These are phyloP conservation scores for Ascoidea asiatica DNA, from an alignment of 805 yeast species.

Conservation along the genomic window DNA sequence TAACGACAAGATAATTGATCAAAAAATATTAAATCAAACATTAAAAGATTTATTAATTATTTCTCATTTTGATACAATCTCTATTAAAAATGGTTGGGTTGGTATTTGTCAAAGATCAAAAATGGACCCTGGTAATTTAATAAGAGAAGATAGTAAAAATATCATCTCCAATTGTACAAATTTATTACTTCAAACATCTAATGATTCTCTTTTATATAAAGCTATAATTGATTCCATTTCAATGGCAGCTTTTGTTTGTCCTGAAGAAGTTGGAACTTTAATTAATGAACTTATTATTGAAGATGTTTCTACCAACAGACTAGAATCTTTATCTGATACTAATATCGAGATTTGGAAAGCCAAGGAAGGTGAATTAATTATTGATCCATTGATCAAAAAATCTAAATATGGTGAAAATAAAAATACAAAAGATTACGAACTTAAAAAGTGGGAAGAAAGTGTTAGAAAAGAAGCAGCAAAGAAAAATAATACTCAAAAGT, in stretches of 20 bases:
- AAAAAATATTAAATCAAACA: slow-evolving; percentile 16
- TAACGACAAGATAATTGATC: slow-evolving; percentile 13
- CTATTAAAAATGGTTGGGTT: slow-evolving; percentile 56
- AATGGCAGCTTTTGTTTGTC: slow-evolving; percentile 43
- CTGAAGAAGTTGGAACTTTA: slow-evolving; percentile 39
- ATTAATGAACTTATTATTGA: slow-evolving; percentile 27
- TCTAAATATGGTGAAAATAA: slow-evolving; percentile 38
- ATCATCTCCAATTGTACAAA: slow-evolving; percentile 12
- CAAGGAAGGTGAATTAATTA: slow-evolving; percentile 54
- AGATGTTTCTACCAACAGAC: slow-evolving; percentile 22
- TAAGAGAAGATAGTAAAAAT: slow-evolving; percentile 18
- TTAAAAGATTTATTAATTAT: slow-evolving; percentile 28
- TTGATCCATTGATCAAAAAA: slow-evolving; percentile 43
- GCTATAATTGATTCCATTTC: slow-evolving; percentile 38
- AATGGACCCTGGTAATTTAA: slow-evolving; percentile 52
- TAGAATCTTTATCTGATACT: slow-evolving; percentile 28
- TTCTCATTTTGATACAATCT: slow-evolving; percentile 28
- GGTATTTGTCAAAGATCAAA: slow-evolving; percentile 47
- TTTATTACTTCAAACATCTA: slow-evolving; percentile 12
- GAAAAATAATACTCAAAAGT: slow-evolving; percentile 24
- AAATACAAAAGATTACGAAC: slow-evolving; percentile 74
- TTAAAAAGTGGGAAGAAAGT: slow-evolving; percentile 79
- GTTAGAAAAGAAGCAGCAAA: slow-evolving; percentile 62
- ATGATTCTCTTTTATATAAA: slow-evolving; percentile 31
- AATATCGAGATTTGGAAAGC: slow-evolving; percentile 53